Percentiles rank a stretch among this genome's conserved stretches.
These are phyloP conservation scores for Asterella californica DNA, from an alignment of 225 moss, liverwort and hornwort genomes.

Conservation along the genomic window DNA sequence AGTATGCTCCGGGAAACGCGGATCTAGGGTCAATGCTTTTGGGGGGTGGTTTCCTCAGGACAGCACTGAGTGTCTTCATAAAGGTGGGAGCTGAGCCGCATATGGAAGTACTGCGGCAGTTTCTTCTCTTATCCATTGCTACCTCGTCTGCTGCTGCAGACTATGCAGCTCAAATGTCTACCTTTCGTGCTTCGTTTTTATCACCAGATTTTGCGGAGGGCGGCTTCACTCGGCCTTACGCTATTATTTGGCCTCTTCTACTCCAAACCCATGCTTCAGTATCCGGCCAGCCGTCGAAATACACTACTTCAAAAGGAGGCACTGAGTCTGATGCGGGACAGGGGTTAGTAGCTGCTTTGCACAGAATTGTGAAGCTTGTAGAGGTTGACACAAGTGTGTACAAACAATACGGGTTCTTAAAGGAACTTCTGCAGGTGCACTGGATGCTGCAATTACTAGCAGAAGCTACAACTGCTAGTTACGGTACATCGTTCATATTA, in stretches of 20 bases:
- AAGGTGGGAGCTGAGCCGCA: conserved; percentile 56
- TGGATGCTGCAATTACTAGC: conserved; percentile 58
- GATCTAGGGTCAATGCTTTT: conserved; percentile 58
- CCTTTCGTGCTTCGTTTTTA: conserved; percentile 48
- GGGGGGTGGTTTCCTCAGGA: conserved; percentile 74
- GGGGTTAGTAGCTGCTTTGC: conserved; percentile 46
- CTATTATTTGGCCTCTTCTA: conserved; percentile 69
- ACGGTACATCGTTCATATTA: conserved; percentile 44
- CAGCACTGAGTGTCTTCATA: conserved; percentile 60
- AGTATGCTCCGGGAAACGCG: conserved; percentile 78
- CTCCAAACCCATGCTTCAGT: conserved; percentile 37
- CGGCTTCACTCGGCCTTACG: conserved; percentile 60
- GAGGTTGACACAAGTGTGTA: conserved; percentile 33
- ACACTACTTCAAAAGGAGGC: conserved; percentile 22
- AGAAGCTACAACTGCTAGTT: conserved; percentile 53
- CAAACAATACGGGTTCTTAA: conserved; percentile 48
- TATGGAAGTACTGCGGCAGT: conserved; percentile 76
- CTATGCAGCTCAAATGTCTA: conserved; percentile 57
- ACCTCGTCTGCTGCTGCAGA: conserved; percentile 55
- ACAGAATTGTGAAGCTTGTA: conserved; percentile 43
- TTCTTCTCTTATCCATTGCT: conserved; percentile 67
- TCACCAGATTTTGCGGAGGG: conserved; percentile 46
- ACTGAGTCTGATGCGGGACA: conserved; percentile 40
- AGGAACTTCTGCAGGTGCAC: conserved; percentile 40
- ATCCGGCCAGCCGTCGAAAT: conserved; percentile 14